These are phyloP conservation scores for Musa balbisiana DNA, from an alignment of 202 grass and related monocot genomes.

Conservation along the genomic window DNA sequence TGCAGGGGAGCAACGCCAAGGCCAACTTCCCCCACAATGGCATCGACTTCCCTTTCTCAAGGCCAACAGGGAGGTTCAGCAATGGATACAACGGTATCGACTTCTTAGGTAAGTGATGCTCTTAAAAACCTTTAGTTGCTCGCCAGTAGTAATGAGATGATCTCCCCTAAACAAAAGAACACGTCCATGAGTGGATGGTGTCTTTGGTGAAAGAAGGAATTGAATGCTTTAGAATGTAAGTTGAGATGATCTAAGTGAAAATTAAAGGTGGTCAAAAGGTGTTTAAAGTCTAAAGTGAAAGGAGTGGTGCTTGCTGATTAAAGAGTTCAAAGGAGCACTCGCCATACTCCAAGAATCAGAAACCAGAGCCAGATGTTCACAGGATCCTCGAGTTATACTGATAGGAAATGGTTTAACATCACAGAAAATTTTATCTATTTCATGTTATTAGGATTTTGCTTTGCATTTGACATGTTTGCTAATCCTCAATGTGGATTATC, in stretches of 20 bases:
- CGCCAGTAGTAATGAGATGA: too few relatives aligned
- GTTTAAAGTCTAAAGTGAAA: slow-evolving; percentile 1
- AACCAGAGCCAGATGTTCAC: neutral
- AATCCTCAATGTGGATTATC: too few relatives aligned
- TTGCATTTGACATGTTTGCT: too few relatives aligned
- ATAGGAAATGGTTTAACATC: too few relatives aligned
- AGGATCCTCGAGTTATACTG: too few relatives aligned
- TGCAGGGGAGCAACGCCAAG: slow-evolving; percentile 39
- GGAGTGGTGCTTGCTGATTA: neutral
- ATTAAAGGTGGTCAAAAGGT: neutral
- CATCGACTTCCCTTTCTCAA: slow-evolving; percentile 68
- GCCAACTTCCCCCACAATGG: slow-evolving; percentile 97
- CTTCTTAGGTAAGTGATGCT: slow-evolving; percentile 49
- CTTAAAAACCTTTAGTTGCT: too few relatives aligned
- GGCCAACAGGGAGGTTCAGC: slow-evolving; percentile 85
- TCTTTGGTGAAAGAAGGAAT: too few relatives aligned
- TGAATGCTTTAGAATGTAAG: too few relatives aligned
- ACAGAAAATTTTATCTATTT: too few relatives aligned
- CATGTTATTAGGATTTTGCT: too few relatives aligned
- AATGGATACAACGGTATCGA: slow-evolving; percentile 95
- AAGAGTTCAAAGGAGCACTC: neutral
- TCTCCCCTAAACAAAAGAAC: too few relatives aligned
- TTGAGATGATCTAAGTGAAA: neutral
- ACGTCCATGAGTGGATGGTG: too few relatives aligned
- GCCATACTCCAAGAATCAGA: neutral